Percentiles rank a stretch among this genome's conserved stretches.
phyloP scores from a whole-genome alignment of 257 asterid species.

The Penstemon newberryi region DNA sequence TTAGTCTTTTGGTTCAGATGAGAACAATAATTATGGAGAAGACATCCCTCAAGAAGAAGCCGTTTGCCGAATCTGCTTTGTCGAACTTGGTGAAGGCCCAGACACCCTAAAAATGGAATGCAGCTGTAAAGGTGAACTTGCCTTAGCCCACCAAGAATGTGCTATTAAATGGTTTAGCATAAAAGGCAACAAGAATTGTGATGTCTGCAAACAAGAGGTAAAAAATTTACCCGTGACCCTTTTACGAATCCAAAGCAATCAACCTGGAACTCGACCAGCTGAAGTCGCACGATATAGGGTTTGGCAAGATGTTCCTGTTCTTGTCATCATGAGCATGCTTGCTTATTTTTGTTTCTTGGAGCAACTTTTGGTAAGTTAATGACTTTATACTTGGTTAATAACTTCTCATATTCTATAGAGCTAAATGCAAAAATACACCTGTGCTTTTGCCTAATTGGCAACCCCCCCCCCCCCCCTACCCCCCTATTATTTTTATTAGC shows the following conservation, averaged over 20 bases:
- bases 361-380: slow-evolving; percentile 80
- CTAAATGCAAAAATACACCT: background rate
- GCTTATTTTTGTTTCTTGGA: slow-evolving; percentile 94
- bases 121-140: slow-evolving; percentile 94
- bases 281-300: slow-evolving; percentile 67
- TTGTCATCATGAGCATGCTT: slow-evolving; percentile 92
- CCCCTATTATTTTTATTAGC: too few species aligned
- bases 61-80: slow-evolving; percentile 86
- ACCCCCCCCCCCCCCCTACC: too few species aligned
- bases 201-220: slow-evolving; percentile 87
- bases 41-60: slow-evolving; percentile 88
- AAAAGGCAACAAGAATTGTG: slow-evolving; percentile 93
- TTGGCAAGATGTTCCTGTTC: slow-evolving; percentile 94
- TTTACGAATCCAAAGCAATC: slow-evolving; percentile 59
- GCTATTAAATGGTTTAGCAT: slow-evolving; percentile 95
- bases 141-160: slow-evolving; percentile 91
- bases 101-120: slow-evolving; percentile 92
- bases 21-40: slow-evolving; percentile 48
- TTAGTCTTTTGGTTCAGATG: slow-evolving; percentile 52
- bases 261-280: slow-evolving; percentile 37
- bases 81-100: slow-evolving; percentile 76
- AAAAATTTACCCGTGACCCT: slow-evolving; percentile 86
- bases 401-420: background rate
- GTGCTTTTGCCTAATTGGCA: background rate
- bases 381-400: background rate